phyloP scores from a whole-genome alignment of 2,329 filamentous ascomycete species.

The Trichophyton rubrum region DNA sequence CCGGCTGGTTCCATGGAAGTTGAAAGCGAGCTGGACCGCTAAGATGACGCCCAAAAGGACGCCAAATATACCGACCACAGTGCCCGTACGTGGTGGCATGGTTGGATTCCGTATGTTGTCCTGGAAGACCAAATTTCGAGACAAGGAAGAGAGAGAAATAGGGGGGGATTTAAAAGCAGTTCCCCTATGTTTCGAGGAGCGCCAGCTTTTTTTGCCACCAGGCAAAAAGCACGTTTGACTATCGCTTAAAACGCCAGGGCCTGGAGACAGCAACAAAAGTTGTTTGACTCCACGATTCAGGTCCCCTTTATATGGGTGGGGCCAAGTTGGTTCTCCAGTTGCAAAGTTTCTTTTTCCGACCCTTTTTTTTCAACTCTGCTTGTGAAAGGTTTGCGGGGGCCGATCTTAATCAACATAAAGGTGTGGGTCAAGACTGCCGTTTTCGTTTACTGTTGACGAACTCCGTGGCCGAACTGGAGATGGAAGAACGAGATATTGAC shows the following conservation, averaged over 20 bases:
- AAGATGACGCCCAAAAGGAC: conserved; percentile 20
- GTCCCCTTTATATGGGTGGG: neutral
- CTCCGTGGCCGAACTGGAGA: neutral
- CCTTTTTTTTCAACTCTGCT: neutral
- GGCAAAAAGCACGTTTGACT: neutral
- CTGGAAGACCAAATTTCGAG: neutral
- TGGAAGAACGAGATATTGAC: neutral
- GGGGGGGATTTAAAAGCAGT: neutral
- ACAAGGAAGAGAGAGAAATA: neutral
- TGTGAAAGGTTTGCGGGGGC: neutral
- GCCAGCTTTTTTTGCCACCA: neutral
- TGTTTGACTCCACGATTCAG: neutral
- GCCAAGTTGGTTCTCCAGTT: no score
- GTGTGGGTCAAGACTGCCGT: neutral
- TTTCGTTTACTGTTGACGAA: neutral
- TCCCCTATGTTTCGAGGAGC: neutral
- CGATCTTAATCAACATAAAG: neutral
- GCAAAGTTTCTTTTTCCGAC: neutral
- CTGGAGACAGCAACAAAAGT: neutral
- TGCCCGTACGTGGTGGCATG: neutral
- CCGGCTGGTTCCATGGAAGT: conserved; percentile 8
- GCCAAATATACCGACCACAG: conserved; percentile 5
- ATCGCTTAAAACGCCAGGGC: neutral
- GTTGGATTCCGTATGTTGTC: neutral
- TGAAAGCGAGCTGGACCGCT: conserved; percentile 21